Percentiles rank a stretch among this genome's conserved stretches.
These are phyloP conservation scores for Dothistroma pini DNA, from an alignment of 2,329 filamentous ascomycete genomes.

Conservation along the genomic window DNA sequence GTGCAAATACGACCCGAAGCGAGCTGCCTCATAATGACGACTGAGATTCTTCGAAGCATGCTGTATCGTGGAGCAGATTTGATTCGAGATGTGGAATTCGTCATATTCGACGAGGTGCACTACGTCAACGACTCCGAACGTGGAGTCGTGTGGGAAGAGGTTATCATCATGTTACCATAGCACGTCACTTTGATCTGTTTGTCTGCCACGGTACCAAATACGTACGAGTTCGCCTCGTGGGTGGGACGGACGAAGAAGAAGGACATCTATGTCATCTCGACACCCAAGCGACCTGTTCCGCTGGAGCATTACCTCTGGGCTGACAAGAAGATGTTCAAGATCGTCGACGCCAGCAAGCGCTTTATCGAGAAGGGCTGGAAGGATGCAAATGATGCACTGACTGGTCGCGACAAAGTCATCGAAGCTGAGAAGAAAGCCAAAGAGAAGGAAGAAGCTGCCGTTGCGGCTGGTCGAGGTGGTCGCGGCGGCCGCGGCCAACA, in stretches of 20 bases:
- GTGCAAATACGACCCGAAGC: slow-evolving; percentile 97
- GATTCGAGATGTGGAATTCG: slow-evolving; percentile 95
- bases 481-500: slow-evolving; percentile 50
- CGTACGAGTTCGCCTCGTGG: slow-evolving; percentile 97
- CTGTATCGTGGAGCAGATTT: slow-evolving; percentile 93
- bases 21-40: slow-evolving; percentile 99
- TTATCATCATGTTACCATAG: slow-evolving; percentile 98
- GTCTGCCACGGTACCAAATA: slow-evolving; percentile 96
- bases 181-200: slow-evolving; percentile 94
- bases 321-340: slow-evolving; percentile 86
- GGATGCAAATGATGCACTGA: slow-evolving; percentile 76
- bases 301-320: slow-evolving; percentile 97
- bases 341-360: slow-evolving; percentile 86
- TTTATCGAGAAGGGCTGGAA: slow-evolving; percentile 96
- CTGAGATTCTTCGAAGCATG: slow-evolving; percentile 97
- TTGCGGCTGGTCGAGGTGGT: slow-evolving; percentile 51
- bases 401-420: slow-evolving; percentile 74
- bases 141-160: slow-evolving; percentile 98
- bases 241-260: slow-evolving; percentile 97
- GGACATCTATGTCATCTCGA: slow-evolving; percentile 98
- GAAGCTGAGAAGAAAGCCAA: slow-evolving; percentile 44
- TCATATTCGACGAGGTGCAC: slow-evolving; percentile 98
- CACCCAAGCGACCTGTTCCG: slow-evolving; percentile 88
- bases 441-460: slow-evolving; percentile 47
- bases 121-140: slow-evolving; percentile 96